Percentiles rank a stretch among this genome's conserved stretches.
Evolutionary conservation across 2,329 filamentous ascomycete genomes (phyloP).

Genomic region (Monosporascus ibericus): DNA sequence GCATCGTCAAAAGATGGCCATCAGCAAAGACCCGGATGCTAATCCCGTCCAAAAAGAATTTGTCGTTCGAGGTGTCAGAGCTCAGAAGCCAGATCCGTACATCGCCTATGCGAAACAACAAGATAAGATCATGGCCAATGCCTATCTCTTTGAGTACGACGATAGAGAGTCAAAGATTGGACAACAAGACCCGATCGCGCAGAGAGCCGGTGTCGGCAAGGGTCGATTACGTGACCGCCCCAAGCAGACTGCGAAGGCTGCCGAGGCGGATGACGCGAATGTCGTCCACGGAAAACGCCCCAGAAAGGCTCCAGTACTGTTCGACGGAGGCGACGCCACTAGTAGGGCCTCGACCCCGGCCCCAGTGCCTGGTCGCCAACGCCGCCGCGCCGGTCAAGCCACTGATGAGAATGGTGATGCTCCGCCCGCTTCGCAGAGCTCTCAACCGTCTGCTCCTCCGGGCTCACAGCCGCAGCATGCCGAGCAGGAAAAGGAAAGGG

Average conservation of each 20-base stretch:
- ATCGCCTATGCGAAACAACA: conserved; percentile 42
- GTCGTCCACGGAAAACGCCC: conserved; percentile 46
- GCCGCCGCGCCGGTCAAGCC: conserved; percentile 14
- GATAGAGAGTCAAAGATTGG: conserved; percentile 51
- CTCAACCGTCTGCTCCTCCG: conserved; percentile 3
- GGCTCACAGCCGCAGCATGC: conserved; percentile 6
- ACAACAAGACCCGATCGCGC: conserved; percentile 51
- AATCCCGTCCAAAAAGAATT: conserved; percentile 45
- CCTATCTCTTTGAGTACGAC: conserved; percentile 58
- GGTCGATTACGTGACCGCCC: conserved; percentile 51
- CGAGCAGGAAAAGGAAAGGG: conserved; percentile 7
- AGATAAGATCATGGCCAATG: conserved; percentile 52
- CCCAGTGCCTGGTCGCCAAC: conserved; percentile 21
- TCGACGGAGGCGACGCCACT: conserved; percentile 43
- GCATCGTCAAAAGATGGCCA: conserved; percentile 37
- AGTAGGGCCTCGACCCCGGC: conserved; percentile 48
- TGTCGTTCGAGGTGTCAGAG: conserved; percentile 46
- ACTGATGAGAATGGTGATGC: conserved; percentile 18
- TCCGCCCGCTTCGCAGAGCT: neutral
- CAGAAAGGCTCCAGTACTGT: conserved; percentile 45
- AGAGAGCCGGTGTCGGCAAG: conserved; percentile 49
- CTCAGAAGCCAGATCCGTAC: conserved; percentile 34
- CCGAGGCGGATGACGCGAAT: conserved; percentile 41
- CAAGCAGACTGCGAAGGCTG: conserved; percentile 52
- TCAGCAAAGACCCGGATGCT: conserved; percentile 35